These are phyloP conservation scores for Barnettozyma sucrosica DNA, from an alignment of 805 yeast species.

Conservation along the genomic window DNA sequence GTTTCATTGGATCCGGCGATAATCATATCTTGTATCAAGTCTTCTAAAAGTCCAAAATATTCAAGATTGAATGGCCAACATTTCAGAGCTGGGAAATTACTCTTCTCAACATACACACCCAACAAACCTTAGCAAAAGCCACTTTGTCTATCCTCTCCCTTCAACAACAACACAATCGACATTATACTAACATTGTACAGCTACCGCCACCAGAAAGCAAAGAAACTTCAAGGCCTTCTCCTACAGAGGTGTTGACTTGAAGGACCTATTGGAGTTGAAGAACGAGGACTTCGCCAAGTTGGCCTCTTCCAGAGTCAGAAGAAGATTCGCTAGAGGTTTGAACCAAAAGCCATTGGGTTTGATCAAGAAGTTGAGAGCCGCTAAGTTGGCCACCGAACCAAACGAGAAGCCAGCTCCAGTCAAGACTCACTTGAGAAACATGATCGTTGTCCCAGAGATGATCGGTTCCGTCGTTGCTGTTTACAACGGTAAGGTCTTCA, in stretches of 20 bases:
- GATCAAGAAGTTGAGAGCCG: constrained; percentile 96
- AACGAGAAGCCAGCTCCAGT: constrained; percentile 97
- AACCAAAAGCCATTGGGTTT: constrained; percentile 92
- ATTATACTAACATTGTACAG: constrained; percentile 23
- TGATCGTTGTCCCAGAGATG: constrained; percentile 99
- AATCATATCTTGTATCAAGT: background rate
- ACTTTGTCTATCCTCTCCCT: background rate
- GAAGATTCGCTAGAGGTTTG: constrained; percentile 98
- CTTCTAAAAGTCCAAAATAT: no score
- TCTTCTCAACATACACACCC: no score
- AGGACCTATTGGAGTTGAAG: constrained; percentile 86
- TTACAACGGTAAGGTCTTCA: constrained; percentile 99
- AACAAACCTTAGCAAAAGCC: no score
- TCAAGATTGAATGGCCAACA: background rate
- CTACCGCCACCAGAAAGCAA: constrained; percentile 62
- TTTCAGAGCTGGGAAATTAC: no score
- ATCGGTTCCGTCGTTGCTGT: constrained; percentile 98
- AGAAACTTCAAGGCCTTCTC: constrained; percentile 94
- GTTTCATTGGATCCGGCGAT: background rate
- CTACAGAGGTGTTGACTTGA: constrained; percentile 97
- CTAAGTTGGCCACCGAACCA: constrained; percentile 82
- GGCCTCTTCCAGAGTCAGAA: constrained; percentile 98
- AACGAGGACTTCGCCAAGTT: constrained; percentile 96
- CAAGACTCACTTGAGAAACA: constrained; percentile 99
- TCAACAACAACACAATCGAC: background rate